These are phyloP conservation scores for Vigna angularis DNA, from an alignment of 306 rosid species.

Conservation along the genomic window DNA sequence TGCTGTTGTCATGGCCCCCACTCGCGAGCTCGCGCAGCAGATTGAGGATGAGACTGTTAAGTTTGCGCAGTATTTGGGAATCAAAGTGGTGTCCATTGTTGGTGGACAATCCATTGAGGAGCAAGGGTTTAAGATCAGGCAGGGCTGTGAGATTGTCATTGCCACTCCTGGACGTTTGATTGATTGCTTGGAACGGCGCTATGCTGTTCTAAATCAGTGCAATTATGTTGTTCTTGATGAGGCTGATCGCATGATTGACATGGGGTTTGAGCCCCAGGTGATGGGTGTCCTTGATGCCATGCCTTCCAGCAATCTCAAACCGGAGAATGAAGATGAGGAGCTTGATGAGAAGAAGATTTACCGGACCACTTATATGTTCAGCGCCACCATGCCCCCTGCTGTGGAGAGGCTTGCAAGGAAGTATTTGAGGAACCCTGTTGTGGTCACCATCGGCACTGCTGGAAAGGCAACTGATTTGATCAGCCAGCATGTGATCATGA, in stretches of 20 bases:
- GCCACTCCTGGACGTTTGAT: constrained; percentile 94
- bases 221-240: constrained; percentile 95
- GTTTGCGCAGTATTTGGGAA: constrained; percentile 80
- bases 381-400: constrained; percentile 94
- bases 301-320: constrained; percentile 94
- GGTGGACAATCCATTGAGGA: constrained; percentile 96
- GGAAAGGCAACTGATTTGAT: constrained; percentile 87
- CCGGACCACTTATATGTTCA: constrained; percentile 91
- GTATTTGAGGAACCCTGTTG: constrained; percentile 89
- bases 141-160: constrained; percentile 91
- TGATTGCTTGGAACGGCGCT: constrained; percentile 88
- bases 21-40: constrained; percentile 95
- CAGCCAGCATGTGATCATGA: constrained; percentile 77
- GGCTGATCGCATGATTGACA: constrained; percentile 97
- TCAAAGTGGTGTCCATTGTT: constrained; percentile 89
- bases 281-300: constrained; percentile 91
- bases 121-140: constrained; percentile 87
- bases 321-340: constrained; percentile 91
- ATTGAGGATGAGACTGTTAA: constrained; percentile 92
- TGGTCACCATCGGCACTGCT: constrained; percentile 90
- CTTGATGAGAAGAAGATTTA: constrained; percentile 88
- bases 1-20: constrained; percentile 96
- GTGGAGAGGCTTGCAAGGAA: constrained; percentile 91
- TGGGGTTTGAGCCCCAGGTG: constrained; percentile 95
- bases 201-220: constrained; percentile 88